Conservation (phyloP, 177 flowering plant species). For the Vitis hybrid region DNA sequence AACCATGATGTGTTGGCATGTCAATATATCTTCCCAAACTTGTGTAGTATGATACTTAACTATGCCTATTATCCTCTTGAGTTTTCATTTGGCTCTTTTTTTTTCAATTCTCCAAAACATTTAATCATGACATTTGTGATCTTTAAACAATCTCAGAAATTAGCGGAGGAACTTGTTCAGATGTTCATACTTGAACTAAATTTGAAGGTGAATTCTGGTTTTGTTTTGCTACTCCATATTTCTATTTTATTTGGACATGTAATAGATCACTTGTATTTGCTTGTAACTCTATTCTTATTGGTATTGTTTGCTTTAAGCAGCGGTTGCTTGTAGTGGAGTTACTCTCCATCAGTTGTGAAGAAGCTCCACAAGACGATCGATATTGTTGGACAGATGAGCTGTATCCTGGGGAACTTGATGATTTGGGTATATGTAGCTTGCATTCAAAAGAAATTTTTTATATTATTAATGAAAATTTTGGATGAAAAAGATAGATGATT, state of each 20-base stretch:
- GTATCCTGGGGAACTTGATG: slow-evolving; percentile 71
- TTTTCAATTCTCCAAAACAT: background rate
- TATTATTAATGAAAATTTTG: too few species aligned
- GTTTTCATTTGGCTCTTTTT: too few species aligned
- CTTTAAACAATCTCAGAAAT: slow-evolving; percentile 35
- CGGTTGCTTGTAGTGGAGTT: slow-evolving; percentile 65
- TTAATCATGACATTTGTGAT: slow-evolving; percentile 1
- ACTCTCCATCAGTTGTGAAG: slow-evolving; percentile 40
- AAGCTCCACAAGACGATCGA: slow-evolving; percentile 13
- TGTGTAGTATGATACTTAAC: too few species aligned
- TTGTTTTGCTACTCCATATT: background rate
- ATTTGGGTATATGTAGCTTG: slow-evolving; percentile 33
- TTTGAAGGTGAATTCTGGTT: slow-evolving; percentile 51
- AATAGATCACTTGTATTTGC: background rate
- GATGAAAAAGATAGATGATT: too few species aligned
- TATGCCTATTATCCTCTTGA: too few species aligned
- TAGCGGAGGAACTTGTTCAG: slow-evolving; percentile 69
- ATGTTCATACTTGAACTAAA: slow-evolving; percentile 64
- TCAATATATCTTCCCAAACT: too few species aligned
- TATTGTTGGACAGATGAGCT: slow-evolving; percentile 66
- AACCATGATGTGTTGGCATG: too few species aligned
- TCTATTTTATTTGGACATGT: background rate
- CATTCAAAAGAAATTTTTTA: slow-evolving; percentile 32
- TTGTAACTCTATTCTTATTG: too few species aligned
- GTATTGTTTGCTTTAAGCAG: slow-evolving; percentile 34